Base-by-base conservation (phyloP, 192 early-diverging fungal genomes). In the Mortierella hygrophila region DNA sequence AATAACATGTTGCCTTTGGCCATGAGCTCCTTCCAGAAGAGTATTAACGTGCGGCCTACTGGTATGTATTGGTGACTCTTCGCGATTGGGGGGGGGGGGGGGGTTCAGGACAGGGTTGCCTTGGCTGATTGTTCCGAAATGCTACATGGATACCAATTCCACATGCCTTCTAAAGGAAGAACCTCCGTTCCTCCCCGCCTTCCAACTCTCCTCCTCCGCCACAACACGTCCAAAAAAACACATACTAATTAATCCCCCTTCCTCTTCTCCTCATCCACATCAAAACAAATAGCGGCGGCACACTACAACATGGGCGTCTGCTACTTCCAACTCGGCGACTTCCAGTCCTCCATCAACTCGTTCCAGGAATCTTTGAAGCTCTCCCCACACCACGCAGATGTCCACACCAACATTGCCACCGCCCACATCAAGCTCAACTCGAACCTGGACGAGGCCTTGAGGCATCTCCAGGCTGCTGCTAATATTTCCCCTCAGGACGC, bases 221-320 rank as follows among this genome's bases (percentile, higher is more conserved):
- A 40, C 38, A 6, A 6, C 38, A 40, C 38, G 38, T 40, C 38
- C 38, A 52, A 52, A 65, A 32, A 65, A 32, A 1, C 60, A 32
- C 13, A 65, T 65, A 29, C 60, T 65, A 35, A 65, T 65, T 65
- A 65, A 65, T 32, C 2, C 23, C 55, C 55, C 2, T 40, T 38
- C 38, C 37, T 71, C 15, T 11, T 4, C 20, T 70, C 15, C 55
- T 23, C n/a, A 26, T 9, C n/a, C 29, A 38, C 60, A 8, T 42
- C 26, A 63, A 13, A 65, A 60, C 55, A 32, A 8, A 40, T 70
- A 85, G 84, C 84, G 20, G 78, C 75, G 41, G 84, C 84, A n/a
- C 79, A 81, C 65, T 86, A 86, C 72, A 86, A 86, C 72, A 86
- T 86, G 84, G 84, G 84, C 18, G 76, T 86, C 16, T 69, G 84